Conservation (phyloP, 2,329 filamentous ascomycete species). For the Penicillium expansum region DNA sequence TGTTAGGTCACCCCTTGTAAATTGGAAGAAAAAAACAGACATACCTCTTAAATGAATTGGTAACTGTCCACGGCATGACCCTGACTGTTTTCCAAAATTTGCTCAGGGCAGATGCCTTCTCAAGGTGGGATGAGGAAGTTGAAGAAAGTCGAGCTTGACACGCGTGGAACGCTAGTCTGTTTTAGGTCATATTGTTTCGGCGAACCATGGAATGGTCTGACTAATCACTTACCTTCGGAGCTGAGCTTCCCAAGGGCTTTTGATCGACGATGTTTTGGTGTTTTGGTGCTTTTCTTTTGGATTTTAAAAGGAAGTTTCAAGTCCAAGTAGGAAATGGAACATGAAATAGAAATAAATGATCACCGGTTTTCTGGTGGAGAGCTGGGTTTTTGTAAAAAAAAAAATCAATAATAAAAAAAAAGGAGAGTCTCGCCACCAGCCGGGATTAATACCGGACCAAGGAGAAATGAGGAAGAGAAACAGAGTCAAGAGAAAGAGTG, state of each 20-base stretch:
- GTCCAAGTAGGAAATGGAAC: no score
- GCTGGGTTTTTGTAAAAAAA: not conserved
- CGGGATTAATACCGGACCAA: conserved; percentile 1
- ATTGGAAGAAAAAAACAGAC: not conserved
- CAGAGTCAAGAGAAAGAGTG: not conserved
- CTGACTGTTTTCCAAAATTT: conserved; percentile 13
- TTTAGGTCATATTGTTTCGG: conserved; percentile 30
- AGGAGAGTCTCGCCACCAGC: conserved; percentile 5
- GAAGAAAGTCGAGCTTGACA: conserved; percentile 15
- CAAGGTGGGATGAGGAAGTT: conserved; percentile 6
- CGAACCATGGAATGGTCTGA: not conserved
- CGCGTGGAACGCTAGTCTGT: conserved; percentile 27
- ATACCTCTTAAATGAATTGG: conserved; percentile 52
- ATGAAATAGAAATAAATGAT: not conserved
- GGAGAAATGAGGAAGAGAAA: not conserved
- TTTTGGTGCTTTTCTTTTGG: no score
- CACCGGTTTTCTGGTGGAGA: not conserved
- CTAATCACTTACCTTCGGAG: not conserved
- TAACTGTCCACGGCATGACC: conserved; percentile 51
- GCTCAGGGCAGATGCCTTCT: not conserved
- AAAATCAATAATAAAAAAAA: not conserved
- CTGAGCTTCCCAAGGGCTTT: not conserved
- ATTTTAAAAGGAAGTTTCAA: no score
- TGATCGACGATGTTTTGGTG: not conserved
- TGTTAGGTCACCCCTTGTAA: not conserved